Evolutionary conservation across 2,329 filamentous ascomycete species (phyloP).

Genomic region (Orbilia brochopaga): DNA sequence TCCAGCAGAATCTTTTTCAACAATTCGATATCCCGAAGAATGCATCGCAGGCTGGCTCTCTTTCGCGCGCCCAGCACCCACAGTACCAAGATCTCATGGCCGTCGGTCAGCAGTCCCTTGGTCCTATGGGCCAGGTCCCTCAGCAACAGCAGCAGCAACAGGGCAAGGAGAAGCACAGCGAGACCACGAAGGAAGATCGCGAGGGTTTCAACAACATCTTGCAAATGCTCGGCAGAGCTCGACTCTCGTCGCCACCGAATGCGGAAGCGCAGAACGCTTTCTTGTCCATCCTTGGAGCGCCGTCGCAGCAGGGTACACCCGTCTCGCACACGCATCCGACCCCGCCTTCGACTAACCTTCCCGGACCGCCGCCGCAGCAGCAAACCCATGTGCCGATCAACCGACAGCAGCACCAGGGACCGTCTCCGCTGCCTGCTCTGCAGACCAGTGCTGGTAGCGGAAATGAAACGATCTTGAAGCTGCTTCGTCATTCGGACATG

Average conservation of each 20-base stretch:
- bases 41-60: constrained; percentile 6
- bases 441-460: constrained; percentile 24
- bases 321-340: constrained; percentile 44
- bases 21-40: constrained; percentile 28
- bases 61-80: constrained; percentile 40
- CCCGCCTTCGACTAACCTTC: constrained; percentile 32
- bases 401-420: constrained; percentile 12
- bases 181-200: constrained; percentile 60
- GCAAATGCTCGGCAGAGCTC: constrained; percentile 61
- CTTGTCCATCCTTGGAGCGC: constrained; percentile 38
- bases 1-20: constrained; percentile 48
- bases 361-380: constrained; percentile 30
- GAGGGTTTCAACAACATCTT: constrained; percentile 64
- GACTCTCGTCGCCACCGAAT: constrained; percentile 47
- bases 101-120: constrained; percentile 8
- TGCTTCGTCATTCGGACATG: constrained; percentile 46
- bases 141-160: constrained; percentile 26
- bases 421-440: constrained; percentile 6
- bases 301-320: constrained; percentile 45
- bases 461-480: constrained; percentile 45
- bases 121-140: neutral
- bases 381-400: constrained; percentile 17
- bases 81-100: constrained; percentile 38
- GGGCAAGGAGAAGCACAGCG: constrained; percentile 54
- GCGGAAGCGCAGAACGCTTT: constrained; percentile 40